Evolutionary conservation across 495 filamentous ascomycete genomes (phyloP), one percentile per base, ranked within the genome.

Genomic region (Pseudomonodictys pantanalensis): DNA sequence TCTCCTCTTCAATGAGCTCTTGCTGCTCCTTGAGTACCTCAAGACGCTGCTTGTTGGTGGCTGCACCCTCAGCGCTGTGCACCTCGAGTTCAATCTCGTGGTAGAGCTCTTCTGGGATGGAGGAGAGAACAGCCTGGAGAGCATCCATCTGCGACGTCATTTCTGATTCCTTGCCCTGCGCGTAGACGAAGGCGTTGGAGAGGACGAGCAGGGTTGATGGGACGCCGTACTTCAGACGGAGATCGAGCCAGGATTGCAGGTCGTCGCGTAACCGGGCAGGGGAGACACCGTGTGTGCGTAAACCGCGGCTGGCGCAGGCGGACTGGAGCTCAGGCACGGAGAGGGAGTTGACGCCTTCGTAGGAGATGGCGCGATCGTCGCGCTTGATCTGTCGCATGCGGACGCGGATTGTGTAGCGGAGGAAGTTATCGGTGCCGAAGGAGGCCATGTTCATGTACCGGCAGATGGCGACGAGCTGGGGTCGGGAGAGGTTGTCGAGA

Each of bases 81-180:
- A 97, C 92, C 78, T 97, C 95, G 28, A 99, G 87, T 74, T 99
- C 93, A 60, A 97, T 97, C 76, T 99, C 93, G 78, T 99, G 93
- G 86, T 93, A 97, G 35, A 99, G 83, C 72, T 99, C 93, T 75
- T 99, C 93, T 3, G 93, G 93, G 58, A 99, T 97, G 46, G 86
- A 90, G 25, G 88, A 91, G 28, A 99, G 80, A 15, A 99, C 93
- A 18, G 89, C 86, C 46, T 91, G 90, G 28, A 99, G 83, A 1
- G 95, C 89, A 58, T 97, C 92, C 64, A 97, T 95, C 75, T 97
- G 93, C 26, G 83, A 88, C 20, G 87, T 83, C 69, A 96, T 86
- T 67, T 95, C 89, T 29, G 83, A 79, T 42, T 93, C 89, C 77
- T 96, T 95, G 67, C 93, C 89, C 71, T 89, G 86, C 5, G 85